These are phyloP conservation scores for Cladobotryum mycophilum DNA, from an alignment of 2,329 filamentous ascomycete genomes.

Conservation along the genomic window DNA sequence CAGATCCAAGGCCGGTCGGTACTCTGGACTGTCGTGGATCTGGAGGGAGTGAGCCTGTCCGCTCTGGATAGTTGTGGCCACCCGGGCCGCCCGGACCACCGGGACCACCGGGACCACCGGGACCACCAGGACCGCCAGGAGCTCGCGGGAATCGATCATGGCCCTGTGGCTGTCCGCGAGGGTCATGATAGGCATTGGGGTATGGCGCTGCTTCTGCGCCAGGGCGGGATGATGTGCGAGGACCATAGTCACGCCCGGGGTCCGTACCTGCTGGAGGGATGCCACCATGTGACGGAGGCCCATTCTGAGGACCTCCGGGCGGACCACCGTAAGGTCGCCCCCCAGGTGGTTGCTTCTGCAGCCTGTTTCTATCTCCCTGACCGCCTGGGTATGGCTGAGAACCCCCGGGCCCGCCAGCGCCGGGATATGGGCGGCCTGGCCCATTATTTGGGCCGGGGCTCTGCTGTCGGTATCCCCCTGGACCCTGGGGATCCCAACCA, in stretches of 20 bases:
- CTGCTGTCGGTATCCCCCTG: constrained; percentile 34
- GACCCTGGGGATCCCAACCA: constrained; percentile 39
- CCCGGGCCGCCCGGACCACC: constrained; percentile 12
- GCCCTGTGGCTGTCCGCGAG: too few relatives aligned
- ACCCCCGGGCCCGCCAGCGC: constrained; percentile 23
- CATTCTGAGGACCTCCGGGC: constrained; percentile 4
- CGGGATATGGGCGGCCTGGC: constrained; percentile 15
- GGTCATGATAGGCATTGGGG: constrained; percentile 14
- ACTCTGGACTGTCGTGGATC: constrained; percentile 18
- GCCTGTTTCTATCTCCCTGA: constrained; percentile 26
- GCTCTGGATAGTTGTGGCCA: constrained; percentile 22
- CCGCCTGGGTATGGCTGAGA: constrained; percentile 21
- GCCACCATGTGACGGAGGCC: constrained; percentile 10
- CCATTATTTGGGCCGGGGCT: constrained; percentile 28
- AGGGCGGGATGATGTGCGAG: constrained; percentile 24
- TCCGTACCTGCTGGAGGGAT: constrained; percentile 19
- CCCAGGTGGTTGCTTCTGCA: constrained; percentile 21
- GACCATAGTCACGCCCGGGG: constrained; percentile 33
- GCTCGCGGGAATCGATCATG: constrained; percentile 26
- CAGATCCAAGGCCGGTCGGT: constrained; percentile 13
- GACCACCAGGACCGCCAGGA: constrained; percentile 17
- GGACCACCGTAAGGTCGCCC: constrained; percentile 9
- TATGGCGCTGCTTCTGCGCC: constrained; percentile 16
- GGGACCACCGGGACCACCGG: constrained; percentile 20
- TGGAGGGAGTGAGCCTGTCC: constrained; percentile 27